Percentiles rank a stretch among this genome's conserved stretches.
These are phyloP conservation scores for Akanthomyces uredinophilus DNA, from an alignment of 2,329 filamentous ascomycete genomes.

Conservation along the genomic window DNA sequence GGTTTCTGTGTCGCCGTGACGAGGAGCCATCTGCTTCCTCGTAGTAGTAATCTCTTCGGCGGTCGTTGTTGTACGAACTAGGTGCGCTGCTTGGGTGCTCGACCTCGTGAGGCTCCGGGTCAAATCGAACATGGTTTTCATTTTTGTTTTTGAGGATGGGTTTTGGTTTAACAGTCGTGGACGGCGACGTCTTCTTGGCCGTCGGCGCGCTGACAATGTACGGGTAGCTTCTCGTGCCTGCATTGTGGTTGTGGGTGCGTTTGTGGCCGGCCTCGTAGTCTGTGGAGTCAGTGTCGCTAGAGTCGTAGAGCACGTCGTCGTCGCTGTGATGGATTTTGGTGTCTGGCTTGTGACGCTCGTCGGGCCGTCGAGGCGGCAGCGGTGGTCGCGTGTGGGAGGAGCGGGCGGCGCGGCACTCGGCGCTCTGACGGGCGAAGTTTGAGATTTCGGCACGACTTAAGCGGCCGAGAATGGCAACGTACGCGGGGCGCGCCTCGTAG, in stretches of 20 bases:
- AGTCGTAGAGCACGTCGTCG: constrained; percentile 26
- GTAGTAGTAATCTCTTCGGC: constrained; percentile 22
- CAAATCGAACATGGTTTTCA: constrained; percentile 51
- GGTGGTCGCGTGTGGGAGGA: background rate
- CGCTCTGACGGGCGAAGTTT: constrained; percentile 45
- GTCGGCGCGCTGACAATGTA: constrained; percentile 33
- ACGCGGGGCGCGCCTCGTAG: constrained; percentile 56
- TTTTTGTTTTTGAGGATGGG: constrained; percentile 59
- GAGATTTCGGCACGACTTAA: constrained; percentile 48
- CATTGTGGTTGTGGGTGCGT: constrained; percentile 22
- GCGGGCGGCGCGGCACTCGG: constrained; percentile 41
- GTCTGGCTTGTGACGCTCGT: constrained; percentile 22
- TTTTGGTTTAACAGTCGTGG: constrained; percentile 41
- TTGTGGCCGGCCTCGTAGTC: constrained; percentile 29
- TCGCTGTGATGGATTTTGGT: constrained; percentile 29
- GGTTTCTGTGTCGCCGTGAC: constrained; percentile 20
- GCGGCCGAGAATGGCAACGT: constrained; percentile 55
- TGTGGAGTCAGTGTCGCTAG: constrained; percentile 29
- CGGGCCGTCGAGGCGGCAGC: constrained; percentile 8
- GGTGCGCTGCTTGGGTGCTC: constrained; percentile 25
- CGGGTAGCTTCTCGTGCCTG: constrained; percentile 29
- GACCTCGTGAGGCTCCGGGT: constrained; percentile 43
- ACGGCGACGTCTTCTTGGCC: constrained; percentile 28
- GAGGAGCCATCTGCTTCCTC: constrained; percentile 23
- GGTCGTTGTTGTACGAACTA: constrained; percentile 28